Percentiles rank a stretch among this genome's conserved stretches.
phyloP scores from a whole-genome alignment of 192 early-diverging fungal genomes.

The Mortierella alpina region DNA sequence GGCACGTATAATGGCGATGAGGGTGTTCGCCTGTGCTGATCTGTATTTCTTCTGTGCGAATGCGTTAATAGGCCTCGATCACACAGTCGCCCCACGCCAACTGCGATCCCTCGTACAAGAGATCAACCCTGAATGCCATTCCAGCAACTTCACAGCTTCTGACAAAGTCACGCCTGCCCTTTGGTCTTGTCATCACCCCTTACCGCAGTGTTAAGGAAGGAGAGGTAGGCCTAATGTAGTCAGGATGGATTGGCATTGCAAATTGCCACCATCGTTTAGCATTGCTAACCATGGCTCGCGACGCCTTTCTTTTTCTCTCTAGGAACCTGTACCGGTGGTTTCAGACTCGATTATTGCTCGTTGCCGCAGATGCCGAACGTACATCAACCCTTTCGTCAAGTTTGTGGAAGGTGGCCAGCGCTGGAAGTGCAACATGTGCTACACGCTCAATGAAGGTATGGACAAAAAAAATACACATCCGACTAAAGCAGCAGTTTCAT shows the following conservation, averaged over 20 bases:
- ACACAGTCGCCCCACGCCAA: constrained; percentile 69
- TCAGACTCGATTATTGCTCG: constrained; percentile 92
- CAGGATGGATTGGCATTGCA: too few relatives aligned
- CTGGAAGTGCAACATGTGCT: constrained; percentile 98
- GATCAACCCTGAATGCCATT: constrained; percentile 90
- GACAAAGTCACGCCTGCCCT: constrained; percentile 89
- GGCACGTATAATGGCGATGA: too few relatives aligned
- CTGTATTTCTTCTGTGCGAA: too few relatives aligned
- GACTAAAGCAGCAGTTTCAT: not conserved
- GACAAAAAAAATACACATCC: not conserved
- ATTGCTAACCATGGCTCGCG: not conserved
- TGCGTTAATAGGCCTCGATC: constrained; percentile 52
- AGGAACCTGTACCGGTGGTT: constrained; percentile 84
- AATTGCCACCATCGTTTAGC: not conserved
- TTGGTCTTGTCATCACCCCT: constrained; percentile 92
- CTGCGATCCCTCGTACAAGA: constrained; percentile 84
- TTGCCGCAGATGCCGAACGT: constrained; percentile 93
- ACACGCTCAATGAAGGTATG: constrained; percentile 65
- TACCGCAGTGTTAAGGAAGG: constrained; percentile 78
- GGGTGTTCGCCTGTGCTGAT: too few relatives aligned
- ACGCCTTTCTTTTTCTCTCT: not conserved
- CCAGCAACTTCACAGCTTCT: constrained; percentile 86
- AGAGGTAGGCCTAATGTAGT: constrained; percentile 52
- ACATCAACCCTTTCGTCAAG: constrained; percentile 96
- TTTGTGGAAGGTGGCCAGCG: constrained; percentile 96